Evolutionary conservation across 805 yeast species (phyloP).

Genomic region (Metschnikowia gelsemii): DNA sequence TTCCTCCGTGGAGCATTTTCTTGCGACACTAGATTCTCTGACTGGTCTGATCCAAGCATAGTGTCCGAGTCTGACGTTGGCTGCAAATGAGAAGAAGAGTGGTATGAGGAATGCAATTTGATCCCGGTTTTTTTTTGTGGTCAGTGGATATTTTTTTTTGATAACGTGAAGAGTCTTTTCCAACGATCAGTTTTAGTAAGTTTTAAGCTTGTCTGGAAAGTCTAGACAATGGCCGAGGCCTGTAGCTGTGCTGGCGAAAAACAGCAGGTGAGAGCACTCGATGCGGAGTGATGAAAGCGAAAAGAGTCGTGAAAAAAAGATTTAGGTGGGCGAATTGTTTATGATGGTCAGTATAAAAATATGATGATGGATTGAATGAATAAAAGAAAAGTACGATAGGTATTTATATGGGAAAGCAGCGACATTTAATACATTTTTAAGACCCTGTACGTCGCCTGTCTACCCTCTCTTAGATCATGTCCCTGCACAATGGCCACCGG

Average conservation of each 20-base stretch:
- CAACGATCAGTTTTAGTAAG: conserved; percentile 1
- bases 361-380: background rate
- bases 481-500: conserved; percentile 12
- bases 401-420: conserved; percentile 4
- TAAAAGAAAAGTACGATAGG: background rate
- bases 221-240: conserved; percentile 17
- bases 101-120: background rate
- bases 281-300: background rate
- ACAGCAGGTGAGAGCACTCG: conserved; percentile 8
- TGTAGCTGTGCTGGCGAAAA: conserved; percentile 14
- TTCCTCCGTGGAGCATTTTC: conserved; percentile 1
- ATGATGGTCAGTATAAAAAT: background rate
- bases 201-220: conserved; percentile 10
- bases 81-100: conserved; percentile 4
- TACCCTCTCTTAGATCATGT: conserved; percentile 8
- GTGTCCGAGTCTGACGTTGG: background rate
- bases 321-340: background rate
- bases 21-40: conserved; percentile 1
- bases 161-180: background rate
- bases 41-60: conserved; percentile 6
- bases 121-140: background rate
- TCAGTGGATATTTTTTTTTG: background rate
- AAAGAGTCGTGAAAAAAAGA: background rate
- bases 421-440: conserved; percentile 3
- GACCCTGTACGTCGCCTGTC: conserved; percentile 6